Percentiles rank a stretch among this genome's conserved stretches.
phyloP scores from a whole-genome alignment of 306 rosid genomes.

The Styphnolobium japonicum region DNA sequence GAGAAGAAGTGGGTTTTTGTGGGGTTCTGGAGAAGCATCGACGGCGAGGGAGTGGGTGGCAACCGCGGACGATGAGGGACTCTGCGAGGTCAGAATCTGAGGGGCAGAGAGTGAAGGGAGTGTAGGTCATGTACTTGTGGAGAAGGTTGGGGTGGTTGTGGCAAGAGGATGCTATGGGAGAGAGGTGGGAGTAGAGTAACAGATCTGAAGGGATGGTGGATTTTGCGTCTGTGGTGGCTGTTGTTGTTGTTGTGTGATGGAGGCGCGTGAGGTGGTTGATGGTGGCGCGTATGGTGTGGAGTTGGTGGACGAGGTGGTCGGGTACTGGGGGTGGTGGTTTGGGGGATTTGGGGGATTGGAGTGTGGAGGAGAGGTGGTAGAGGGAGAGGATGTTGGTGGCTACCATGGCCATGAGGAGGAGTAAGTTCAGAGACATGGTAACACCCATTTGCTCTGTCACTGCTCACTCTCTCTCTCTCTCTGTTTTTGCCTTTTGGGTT shows the following conservation, averaged over 20 bases:
- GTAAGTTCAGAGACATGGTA: constrained; percentile 75
- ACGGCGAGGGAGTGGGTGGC: constrained; percentile 99
- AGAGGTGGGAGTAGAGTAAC: constrained; percentile 63
- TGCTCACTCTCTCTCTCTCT: neutral
- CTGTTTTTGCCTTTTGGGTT: neutral
- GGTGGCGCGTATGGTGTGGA: constrained; percentile 93
- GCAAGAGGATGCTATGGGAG: constrained; percentile 86
- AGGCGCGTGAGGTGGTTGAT: constrained; percentile 89
- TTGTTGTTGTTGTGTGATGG: constrained; percentile 32
- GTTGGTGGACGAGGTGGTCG: constrained; percentile 78
- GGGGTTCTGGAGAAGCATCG: constrained; percentile 83
- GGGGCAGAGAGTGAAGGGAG: constrained; percentile 74
- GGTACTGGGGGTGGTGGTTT: constrained; percentile 52
- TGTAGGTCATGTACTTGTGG: constrained; percentile 75
- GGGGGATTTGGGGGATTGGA: constrained; percentile 56
- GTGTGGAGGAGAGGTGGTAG: constrained; percentile 81
- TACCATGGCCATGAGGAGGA: constrained; percentile 88
- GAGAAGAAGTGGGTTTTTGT: constrained; percentile 48
- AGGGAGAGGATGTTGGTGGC: constrained; percentile 94
- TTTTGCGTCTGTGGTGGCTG: neutral
- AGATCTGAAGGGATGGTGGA: constrained; percentile 70
- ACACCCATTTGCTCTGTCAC: constrained; percentile 52
- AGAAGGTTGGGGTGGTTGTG: constrained; percentile 78
- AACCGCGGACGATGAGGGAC: constrained; percentile 72
- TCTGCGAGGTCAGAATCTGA: constrained; percentile 65